phyloP scores from a whole-genome alignment of 352 stramenopile genomes.

The Phytophthora kernoviae region DNA sequence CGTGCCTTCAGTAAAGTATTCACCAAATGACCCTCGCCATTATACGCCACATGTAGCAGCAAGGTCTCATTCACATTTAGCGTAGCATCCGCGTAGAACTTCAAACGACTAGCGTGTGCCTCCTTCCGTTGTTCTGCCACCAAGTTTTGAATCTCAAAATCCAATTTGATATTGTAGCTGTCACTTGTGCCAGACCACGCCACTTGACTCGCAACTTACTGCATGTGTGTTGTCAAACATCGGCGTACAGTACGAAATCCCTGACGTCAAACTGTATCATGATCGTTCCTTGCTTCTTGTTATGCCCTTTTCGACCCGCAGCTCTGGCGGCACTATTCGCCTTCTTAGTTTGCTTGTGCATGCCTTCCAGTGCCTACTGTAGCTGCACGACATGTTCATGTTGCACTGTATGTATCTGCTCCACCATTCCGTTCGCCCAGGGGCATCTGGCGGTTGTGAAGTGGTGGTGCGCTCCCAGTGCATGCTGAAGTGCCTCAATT shows the following conservation, averaged over 20 bases:
- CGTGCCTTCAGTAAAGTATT: not conserved
- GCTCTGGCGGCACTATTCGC: not conserved
- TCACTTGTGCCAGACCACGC: slow-evolving; percentile 13
- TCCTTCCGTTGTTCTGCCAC: slow-evolving; percentile 3
- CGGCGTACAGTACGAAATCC: slow-evolving; percentile 18
- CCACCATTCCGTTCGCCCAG: slow-evolving; percentile 42
- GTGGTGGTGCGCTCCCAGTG: slow-evolving; percentile 18
- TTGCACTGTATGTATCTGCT: not conserved
- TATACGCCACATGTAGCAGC: slow-evolving; percentile 13
- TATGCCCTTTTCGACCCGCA: not conserved
- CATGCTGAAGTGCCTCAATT: slow-evolving; percentile 16
- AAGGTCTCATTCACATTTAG: slow-evolving; percentile 15
- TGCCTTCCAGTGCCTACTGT: not conserved
- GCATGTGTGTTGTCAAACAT: slow-evolving; percentile 13
- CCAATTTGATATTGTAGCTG: slow-evolving; percentile 14
- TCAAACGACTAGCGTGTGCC: slow-evolving; percentile 11
- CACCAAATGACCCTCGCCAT: slow-evolving; percentile 17
- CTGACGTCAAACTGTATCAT: slow-evolving; percentile 25
- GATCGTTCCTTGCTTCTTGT: slow-evolving; percentile 9
- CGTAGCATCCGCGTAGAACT: slow-evolving; percentile 20
- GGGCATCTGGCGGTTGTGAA: slow-evolving; percentile 25
- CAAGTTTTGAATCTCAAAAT: slow-evolving; percentile 12
- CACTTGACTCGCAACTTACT: slow-evolving; percentile 14
- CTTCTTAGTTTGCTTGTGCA: not conserved
- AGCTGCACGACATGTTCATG: not conserved